Evolutionary conservation across 306 rosid genomes (phyloP), one percentile per base, ranked within the genome.

Genomic region (Trifolium pratense): DNA sequence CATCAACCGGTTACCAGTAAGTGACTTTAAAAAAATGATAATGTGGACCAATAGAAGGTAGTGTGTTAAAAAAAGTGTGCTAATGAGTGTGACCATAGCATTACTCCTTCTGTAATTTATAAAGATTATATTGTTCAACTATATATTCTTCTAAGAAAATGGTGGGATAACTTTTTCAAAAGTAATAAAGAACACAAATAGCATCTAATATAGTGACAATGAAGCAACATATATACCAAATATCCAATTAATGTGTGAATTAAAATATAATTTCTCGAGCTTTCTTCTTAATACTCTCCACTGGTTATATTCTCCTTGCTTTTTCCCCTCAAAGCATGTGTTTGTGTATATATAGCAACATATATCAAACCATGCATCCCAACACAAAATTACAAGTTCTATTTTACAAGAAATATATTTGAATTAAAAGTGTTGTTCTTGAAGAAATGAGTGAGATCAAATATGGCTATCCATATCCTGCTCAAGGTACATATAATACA

Each of bases 391-490:
- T 13, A 9, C 64, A 78, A 69, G 65, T 42, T 64, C 34, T 62
- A 13, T 65, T 73, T 68, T 79, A 72, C 72, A 37, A 70, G 13
- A 37, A 46, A 62, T 18, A 21, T 37, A 48, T 69, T 69, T 25
- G 74, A 16, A 68, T 49, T 25, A 37, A 46, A 42, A 67, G 76
- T 57, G 60, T 53, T 52, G 29, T 71, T 40, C 21, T 82, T 46
- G 42, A 26, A 64, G 68, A 75, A 51, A 91, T 89, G 92, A 87
- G 67, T 78, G 89, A 87, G 36, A 78, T 79, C 62, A 89, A 91
- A 81, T 86, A 89, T 82, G 92, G 82, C 59, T 87, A 91, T 67
- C 91, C 91, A 48, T 86, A 87, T 64, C 89, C 90, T 49, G 46
- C 90, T 53, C 87, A 81, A 86, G 97, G 97, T 91, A 79, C 49